phyloP scores from a whole-genome alignment of 169 alveolate species.

The Plasmodium falciparum region DNA sequence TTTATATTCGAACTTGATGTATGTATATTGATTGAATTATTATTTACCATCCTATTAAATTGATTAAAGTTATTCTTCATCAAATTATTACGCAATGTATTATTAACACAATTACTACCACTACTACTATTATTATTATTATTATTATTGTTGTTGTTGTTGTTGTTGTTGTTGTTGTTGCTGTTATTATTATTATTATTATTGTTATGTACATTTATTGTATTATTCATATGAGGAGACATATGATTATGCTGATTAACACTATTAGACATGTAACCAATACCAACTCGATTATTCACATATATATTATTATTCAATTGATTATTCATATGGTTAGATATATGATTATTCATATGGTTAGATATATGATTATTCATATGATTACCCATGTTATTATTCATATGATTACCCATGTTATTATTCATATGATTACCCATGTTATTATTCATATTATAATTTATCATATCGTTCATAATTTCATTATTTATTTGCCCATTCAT shows the following conservation, averaged over 20 bases:
- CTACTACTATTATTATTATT: too few relatives aligned
- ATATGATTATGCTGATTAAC: constrained; percentile 6
- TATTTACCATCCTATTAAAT: constrained; percentile 24
- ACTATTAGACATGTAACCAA: constrained; percentile 8
- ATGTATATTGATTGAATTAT: constrained; percentile 14
- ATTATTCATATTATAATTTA: background rate
- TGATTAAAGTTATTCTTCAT: constrained; percentile 46
- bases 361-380: background rate
- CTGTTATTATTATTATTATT: too few relatives aligned
- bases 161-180: too few relatives aligned
- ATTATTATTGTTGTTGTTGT: too few relatives aligned
- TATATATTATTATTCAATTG: constrained; percentile 1
- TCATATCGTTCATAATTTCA: background rate
- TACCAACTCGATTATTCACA: constrained; percentile 1
- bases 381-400: background rate
- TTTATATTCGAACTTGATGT: constrained; percentile 5
- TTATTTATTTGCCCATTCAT: constrained; percentile 1
- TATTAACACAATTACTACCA: background rate
- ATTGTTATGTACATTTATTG: too few relatives aligned
- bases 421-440: background rate
- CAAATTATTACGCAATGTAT: constrained; percentile 8
- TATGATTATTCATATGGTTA: constrained; percentile 1
- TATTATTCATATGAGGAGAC: constrained; percentile 5
- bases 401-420: background rate
- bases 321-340: background rate